Percentiles rank a stretch among this genome's conserved stretches.
These are phyloP conservation scores for Schwanniomyces sp. DNA, from an alignment of 805 yeast species.

Conservation along the genomic window DNA sequence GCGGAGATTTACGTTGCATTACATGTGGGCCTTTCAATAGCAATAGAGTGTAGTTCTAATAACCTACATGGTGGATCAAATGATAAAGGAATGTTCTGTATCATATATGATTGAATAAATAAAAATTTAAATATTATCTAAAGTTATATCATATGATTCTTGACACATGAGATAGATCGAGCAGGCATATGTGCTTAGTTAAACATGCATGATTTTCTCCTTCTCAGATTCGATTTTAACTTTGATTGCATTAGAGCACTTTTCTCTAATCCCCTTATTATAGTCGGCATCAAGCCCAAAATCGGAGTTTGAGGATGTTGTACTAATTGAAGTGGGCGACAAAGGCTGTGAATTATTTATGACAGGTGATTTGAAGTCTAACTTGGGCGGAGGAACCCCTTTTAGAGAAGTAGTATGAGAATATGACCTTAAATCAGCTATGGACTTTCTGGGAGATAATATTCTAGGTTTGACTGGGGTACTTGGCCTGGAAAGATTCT, in stretches of 20 bases:
- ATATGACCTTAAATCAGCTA: slow-evolving; percentile 5
- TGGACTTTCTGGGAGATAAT: slow-evolving; percentile 12
- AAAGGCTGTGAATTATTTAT: background rate
- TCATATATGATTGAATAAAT: too few species aligned
- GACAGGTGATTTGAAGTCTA: background rate
- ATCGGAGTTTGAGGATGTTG: slow-evolving; percentile 1
- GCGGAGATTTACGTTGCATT: too few species aligned
- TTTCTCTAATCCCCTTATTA: slow-evolving; percentile 22
- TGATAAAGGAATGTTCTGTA: too few species aligned
- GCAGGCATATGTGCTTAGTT: too few species aligned
- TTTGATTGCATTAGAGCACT: slow-evolving; percentile 26
- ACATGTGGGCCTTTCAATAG: too few species aligned
- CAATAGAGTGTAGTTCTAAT: too few species aligned
- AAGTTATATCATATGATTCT: too few species aligned
- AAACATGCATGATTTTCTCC: background rate
- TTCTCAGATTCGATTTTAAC: slow-evolving; percentile 21
- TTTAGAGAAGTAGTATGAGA: background rate
- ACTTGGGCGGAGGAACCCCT: slow-evolving; percentile 3
- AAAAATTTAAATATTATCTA: too few species aligned
- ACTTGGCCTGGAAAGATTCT: slow-evolving; percentile 4
- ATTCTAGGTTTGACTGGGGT: slow-evolving; percentile 3
- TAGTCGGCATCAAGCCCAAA: slow-evolving; percentile 1
- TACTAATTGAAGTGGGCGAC: slow-evolving; percentile 10
- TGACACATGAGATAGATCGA: too few species aligned
- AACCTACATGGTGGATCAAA: too few species aligned